Conservation (phyloP, 2,329 filamentous ascomycete genomes). For the Epicoccum nigrum region DNA sequence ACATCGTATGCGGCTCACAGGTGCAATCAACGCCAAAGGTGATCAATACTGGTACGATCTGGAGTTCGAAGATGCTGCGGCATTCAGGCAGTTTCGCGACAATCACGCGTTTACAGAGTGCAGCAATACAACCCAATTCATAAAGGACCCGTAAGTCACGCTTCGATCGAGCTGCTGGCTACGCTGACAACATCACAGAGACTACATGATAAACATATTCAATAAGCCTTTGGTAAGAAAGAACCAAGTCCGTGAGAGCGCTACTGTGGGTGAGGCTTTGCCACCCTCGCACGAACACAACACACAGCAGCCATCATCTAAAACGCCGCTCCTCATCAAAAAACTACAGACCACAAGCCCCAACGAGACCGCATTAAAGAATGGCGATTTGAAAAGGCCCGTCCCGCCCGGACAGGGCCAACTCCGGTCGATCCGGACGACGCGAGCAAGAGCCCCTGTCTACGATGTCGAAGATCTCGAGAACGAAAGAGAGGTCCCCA, state of each 20-base stretch:
- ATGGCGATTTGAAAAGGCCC: background rate
- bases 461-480: background rate
- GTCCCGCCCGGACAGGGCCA: background rate
- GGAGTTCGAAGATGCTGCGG: conserved; percentile 19
- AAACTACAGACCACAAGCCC: too few relatives aligned
- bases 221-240: conserved; percentile 17
- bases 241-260: conserved; percentile 15
- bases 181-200: conserved; percentile 1
- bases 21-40: conserved; percentile 15
- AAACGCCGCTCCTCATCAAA: too few relatives aligned
- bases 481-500: conserved; percentile 26
- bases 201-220: conserved; percentile 23
- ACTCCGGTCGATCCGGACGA: conserved; percentile 18
- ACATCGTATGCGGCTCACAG: conserved; percentile 29
- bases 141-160: background rate
- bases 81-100: conserved; percentile 21
- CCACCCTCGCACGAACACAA: background rate
- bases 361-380: too few relatives aligned
- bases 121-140: background rate
- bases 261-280: background rate
- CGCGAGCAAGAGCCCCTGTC: conserved; percentile 11
- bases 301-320: background rate
- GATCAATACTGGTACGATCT: conserved; percentile 27
- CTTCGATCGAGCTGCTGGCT: background rate
- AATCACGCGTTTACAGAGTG: background rate